Evolutionary conservation across 805 yeast species (phyloP).

Genomic region (Sugiyamaella mastotermitis): DNA sequence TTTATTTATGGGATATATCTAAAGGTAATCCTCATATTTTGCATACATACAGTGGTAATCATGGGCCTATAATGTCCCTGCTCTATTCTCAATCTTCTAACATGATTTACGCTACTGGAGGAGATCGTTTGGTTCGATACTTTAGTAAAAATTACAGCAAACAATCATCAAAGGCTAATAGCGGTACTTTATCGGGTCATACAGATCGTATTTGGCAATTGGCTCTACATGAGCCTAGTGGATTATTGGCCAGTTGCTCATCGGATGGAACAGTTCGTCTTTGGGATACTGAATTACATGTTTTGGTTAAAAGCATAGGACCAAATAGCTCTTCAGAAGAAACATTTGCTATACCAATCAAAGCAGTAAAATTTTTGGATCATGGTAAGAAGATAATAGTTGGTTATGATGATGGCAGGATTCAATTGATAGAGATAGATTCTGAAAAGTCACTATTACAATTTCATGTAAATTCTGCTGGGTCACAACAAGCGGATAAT

Average conservation of each 20-base stretch:
- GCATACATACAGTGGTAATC: slow-evolving; percentile 16
- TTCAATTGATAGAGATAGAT: slow-evolving; percentile 17
- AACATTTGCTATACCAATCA: not conserved
- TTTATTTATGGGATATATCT: slow-evolving; percentile 17
- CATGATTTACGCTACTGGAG: slow-evolving; percentile 20
- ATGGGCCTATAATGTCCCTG: slow-evolving; percentile 16
- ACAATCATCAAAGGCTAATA: slow-evolving; percentile 2
- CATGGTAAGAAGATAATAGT: slow-evolving; percentile 16
- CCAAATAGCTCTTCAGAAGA: not conserved
- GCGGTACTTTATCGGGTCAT: slow-evolving; percentile 16
- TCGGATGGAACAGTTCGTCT: slow-evolving; percentile 20
- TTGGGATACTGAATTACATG: slow-evolving; percentile 16
- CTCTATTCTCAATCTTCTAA: slow-evolving; percentile 13
- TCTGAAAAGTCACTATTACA: slow-evolving; percentile 11
- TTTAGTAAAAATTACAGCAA: slow-evolving; percentile 14
- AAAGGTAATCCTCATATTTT: slow-evolving; percentile 6
- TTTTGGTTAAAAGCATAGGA: not conserved
- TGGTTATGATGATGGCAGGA: slow-evolving; percentile 17
- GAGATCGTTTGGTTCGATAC: slow-evolving; percentile 16
- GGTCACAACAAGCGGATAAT: not conserved
- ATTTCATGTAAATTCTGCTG: slow-evolving; percentile 9
- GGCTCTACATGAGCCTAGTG: slow-evolving; percentile 15
- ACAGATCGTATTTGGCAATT: slow-evolving; percentile 14
- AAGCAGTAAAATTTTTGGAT: slow-evolving; percentile 4
- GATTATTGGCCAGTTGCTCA: slow-evolving; percentile 19